phyloP scores from a whole-genome alignment of 2,329 filamentous ascomycete species.

The Neopestalotiopsis sp. region DNA sequence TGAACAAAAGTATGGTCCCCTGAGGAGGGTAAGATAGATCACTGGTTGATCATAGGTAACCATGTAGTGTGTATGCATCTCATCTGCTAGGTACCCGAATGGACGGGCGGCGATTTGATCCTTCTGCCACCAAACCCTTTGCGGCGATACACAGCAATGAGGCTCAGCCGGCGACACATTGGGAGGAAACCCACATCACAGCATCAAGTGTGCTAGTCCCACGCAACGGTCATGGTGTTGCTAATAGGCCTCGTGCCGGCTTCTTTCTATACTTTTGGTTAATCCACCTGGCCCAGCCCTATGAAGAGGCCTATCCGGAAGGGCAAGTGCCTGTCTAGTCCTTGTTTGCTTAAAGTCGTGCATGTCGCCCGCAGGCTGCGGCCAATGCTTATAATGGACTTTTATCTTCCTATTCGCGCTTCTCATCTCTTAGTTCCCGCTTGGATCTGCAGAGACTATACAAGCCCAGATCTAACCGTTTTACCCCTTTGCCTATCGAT shows the following conservation, averaged over 20 bases:
- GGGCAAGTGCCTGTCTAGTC: slow-evolving; percentile 8
- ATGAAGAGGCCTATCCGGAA: slow-evolving; percentile 17
- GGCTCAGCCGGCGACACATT: slow-evolving; percentile 2
- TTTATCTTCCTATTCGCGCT: slow-evolving; percentile 21
- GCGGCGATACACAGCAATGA: slow-evolving; percentile 6
- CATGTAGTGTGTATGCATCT: neutral
- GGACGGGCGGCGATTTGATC: neutral
- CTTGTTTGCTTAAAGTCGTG: slow-evolving; percentile 18
- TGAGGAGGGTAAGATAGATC: neutral
- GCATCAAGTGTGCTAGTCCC: slow-evolving; percentile 17
- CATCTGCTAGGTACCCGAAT: neutral
- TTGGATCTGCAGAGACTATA: slow-evolving; percentile 5
- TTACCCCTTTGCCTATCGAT: neutral
- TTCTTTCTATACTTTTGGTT: slow-evolving; percentile 11
- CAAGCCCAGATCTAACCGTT: neutral
- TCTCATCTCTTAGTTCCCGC: slow-evolving; percentile 18
- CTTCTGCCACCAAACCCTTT: slow-evolving; percentile 1
- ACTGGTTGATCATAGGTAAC: neutral
- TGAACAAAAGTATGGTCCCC: neutral
- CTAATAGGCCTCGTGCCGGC: slow-evolving; percentile 9
- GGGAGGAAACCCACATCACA: slow-evolving; percentile 3
- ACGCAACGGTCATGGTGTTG: slow-evolving; percentile 5
- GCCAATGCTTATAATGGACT: slow-evolving; percentile 14
- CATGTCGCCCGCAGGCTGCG: slow-evolving; percentile 11
- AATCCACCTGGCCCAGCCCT: slow-evolving; percentile 16